Conservation (phyloP, 129 eudicot species). For the Heracleum sosnowskyi region DNA sequence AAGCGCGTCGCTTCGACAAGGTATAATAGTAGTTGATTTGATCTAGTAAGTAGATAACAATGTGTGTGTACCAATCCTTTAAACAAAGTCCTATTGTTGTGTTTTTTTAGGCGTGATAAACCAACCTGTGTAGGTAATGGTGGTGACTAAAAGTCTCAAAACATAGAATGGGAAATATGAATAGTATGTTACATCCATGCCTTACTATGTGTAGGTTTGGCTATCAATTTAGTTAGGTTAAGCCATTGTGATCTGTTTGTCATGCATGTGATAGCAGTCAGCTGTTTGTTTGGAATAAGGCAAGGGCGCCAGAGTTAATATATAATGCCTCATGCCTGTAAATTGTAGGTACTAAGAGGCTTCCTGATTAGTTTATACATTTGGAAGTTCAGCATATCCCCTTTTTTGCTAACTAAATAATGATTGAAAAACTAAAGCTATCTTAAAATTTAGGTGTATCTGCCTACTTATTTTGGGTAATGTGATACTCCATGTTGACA, state of each 20-base stretch:
- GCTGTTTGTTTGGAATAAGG: neutral
- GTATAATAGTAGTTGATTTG: constrained; percentile 28
- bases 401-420: neutral
- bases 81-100: neutral
- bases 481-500: neutral
- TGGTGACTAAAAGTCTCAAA: neutral
- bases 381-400: neutral
- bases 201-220: neutral
- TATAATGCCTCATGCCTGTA: neutral
- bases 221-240: neutral
- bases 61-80: neutral
- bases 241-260: neutral
- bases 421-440: neutral
- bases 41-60: neutral
- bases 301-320: neutral
- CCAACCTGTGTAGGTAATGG: neutral
- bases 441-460: neutral
- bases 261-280: neutral
- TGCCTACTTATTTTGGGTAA: neutral
- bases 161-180: neutral
- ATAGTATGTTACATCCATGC: neutral
- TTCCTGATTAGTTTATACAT: neutral
- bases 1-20: constrained; percentile 88
- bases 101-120: neutral
- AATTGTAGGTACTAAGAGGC: neutral